Evolutionary conservation across 2,329 filamentous ascomycete species (phyloP).

Genomic region (Zymoseptoria pseudotritici): DNA sequence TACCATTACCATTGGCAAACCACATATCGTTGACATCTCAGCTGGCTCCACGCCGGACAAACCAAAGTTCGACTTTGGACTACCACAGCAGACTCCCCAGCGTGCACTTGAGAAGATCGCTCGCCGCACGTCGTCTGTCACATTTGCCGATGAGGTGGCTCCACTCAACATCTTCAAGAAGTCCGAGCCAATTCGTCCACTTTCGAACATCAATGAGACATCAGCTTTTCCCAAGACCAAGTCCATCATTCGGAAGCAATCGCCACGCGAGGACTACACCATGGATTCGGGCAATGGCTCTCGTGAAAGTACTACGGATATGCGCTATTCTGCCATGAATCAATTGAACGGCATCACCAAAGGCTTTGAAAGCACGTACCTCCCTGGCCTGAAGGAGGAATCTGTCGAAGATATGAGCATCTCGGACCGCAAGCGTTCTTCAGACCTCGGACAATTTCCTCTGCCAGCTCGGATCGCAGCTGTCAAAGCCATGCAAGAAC

Average conservation of each 20-base stretch:
- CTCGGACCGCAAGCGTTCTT: constrained; percentile 20
- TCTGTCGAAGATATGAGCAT: constrained; percentile 41
- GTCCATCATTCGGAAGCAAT: constrained; percentile 22
- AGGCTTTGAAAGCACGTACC: constrained; percentile 27
- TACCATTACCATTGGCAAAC: constrained; percentile 30
- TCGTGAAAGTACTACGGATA: constrained; percentile 22
- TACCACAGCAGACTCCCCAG: constrained; percentile 15
- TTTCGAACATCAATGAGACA: constrained; percentile 11
- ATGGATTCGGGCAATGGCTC: constrained; percentile 12
- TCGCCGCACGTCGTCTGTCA: constrained; percentile 22
- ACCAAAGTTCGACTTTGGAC: constrained; percentile 9
- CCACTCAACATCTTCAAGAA: constrained; percentile 29
- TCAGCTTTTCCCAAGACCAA: constrained; percentile 15
- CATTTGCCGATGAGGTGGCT: constrained; percentile 29
- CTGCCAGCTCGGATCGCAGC: constrained; percentile 29
- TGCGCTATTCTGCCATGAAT: constrained; percentile 18
- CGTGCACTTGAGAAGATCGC: constrained; percentile 10
- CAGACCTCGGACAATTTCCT: constrained; percentile 20
- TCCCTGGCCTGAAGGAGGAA: constrained; percentile 43
- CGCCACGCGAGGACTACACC: constrained; percentile 19
- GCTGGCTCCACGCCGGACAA: constrained; percentile 24
- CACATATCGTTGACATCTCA: constrained; percentile 28
- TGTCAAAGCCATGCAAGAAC: constrained; percentile 31
- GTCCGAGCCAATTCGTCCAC: constrained; percentile 15
- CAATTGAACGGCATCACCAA: constrained; percentile 15